Base-by-base conservation (phyloP, 2,329 filamentous ascomycete species). In the Fusarium palustre region DNA sequence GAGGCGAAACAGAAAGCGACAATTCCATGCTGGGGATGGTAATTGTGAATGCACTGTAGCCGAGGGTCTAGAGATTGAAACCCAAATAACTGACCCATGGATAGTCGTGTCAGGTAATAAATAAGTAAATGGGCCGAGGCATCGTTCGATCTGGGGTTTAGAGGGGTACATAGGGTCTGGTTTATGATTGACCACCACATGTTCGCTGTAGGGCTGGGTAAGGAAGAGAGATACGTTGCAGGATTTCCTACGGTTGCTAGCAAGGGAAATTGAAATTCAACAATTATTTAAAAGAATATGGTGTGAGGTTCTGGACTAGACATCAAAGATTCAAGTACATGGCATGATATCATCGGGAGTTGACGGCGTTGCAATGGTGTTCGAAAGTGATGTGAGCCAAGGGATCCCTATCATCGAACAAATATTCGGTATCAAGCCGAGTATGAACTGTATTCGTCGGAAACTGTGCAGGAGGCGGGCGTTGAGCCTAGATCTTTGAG, bases 61-160 rank as follows among this genome's bases (percentile, higher is more conserved):
- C 38, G 45, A 46, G 53, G 39, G 50, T 34, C 58, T 49, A 49
- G 43, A 58, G 45, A 64, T 18, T 42, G 42, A 46, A 42, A 49
- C 38, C 45, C 39, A 20, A 30, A 64, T 46, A 30, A 15, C 47
- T 25, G 45, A 41, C 18, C 28, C 28, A 31, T 20, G n/a, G 43
- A 39, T 52, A 28, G 41, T 71, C 66, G 47, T 65, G 54, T 60
- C 66, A 72, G 66, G 50, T 15, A 69, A 45, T 12, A 42, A 69
- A 45, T 12, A 42, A 50, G 49, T 18, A 60, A 59, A 72, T 72
- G 69, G 66, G 66, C 69, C 69, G 69, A 72, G 69, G 66, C 50
- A 70, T 72, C 53, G 63, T 72, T 68, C 63, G 66, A 72, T 70
- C 54, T 48, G 61, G 57, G 43, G 66, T 53, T 60, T 24, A 20